Percentiles rank a stretch among this genome's conserved stretches.
Conservation (phyloP, 2,329 filamentous ascomycete species). For the Epichloe elymi region DNA sequence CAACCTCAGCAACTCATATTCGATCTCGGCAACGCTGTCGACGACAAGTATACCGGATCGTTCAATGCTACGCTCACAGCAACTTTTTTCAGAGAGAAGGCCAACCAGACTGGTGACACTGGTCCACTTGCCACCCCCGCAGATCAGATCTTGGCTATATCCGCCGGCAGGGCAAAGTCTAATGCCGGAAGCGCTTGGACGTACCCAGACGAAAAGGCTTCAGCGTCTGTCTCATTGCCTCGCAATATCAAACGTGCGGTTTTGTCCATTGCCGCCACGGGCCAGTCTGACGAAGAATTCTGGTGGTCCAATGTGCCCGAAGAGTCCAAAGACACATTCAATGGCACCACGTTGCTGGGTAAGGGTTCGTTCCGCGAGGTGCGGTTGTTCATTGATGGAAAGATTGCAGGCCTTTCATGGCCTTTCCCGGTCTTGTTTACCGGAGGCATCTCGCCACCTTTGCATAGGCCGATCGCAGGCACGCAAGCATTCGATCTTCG, state of each 20-base stretch:
- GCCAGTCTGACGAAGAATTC: slow-evolving; percentile 66
- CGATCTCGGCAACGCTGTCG: slow-evolving; percentile 60
- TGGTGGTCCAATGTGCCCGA: slow-evolving; percentile 72
- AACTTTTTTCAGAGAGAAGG: slow-evolving; percentile 42
- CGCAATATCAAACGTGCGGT: slow-evolving; percentile 55
- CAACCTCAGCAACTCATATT: slow-evolving; percentile 63
- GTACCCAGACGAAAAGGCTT: slow-evolving; percentile 49
- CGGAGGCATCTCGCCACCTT: slow-evolving; percentile 61
- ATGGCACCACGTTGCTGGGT: slow-evolving; percentile 44
- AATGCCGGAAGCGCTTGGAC: slow-evolving; percentile 49
- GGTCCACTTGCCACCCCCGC: slow-evolving; percentile 26
- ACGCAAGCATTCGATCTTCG: slow-evolving; percentile 66
- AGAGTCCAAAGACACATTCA: slow-evolving; percentile 46
- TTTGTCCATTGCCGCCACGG: slow-evolving; percentile 64
- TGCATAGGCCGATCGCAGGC: slow-evolving; percentile 69
- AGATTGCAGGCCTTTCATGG: slow-evolving; percentile 63
- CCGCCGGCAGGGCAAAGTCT: slow-evolving; percentile 33
- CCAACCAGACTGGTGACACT: background rate
- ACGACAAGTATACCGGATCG: slow-evolving; percentile 55
- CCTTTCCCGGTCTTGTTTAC: slow-evolving; percentile 76
- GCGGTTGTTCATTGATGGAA: slow-evolving; percentile 60
- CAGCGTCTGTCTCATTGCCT: slow-evolving; percentile 48
- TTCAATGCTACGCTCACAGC: slow-evolving; percentile 66
- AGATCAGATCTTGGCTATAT: slow-evolving; percentile 56
- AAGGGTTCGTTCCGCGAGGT: slow-evolving; percentile 67